Conservation (phyloP, 2,329 filamentous ascomycete genomes). For the Fusarium tricinctum region DNA sequence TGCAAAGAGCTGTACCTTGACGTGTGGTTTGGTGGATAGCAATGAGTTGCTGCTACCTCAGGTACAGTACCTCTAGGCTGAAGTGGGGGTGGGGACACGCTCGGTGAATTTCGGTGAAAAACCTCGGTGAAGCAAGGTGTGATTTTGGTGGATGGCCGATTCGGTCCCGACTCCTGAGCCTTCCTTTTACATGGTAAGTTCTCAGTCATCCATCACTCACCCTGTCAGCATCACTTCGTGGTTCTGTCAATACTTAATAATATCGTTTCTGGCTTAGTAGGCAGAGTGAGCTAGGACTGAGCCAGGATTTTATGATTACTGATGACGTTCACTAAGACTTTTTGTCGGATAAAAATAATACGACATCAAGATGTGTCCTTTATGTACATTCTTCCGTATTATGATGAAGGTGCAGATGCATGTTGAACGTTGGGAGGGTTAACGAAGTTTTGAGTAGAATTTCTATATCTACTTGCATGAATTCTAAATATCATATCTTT, state of each 20-base stretch:
- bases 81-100: constrained; percentile 29
- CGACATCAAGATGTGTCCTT: background rate
- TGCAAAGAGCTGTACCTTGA: constrained; percentile 42
- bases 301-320: background rate
- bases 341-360: background rate
- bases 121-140: constrained; percentile 11
- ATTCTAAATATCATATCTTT: too few species aligned
- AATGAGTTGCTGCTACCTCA: constrained; percentile 20
- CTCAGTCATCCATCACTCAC: too few species aligned
- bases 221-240: background rate
- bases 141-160: background rate
- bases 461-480: background rate
- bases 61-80: constrained; percentile 28
- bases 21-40: constrained; percentile 36
- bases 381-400: constrained; percentile 5
- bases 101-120: background rate
- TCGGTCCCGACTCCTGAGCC: background rate
- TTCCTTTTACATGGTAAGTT: too few species aligned
- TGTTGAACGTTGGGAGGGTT: background rate
- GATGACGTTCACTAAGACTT: background rate
- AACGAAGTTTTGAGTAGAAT: background rate
- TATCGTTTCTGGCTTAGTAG: background rate
- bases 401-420: constrained; percentile 5
- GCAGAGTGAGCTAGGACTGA: background rate
- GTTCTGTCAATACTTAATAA: background rate